Base-by-base conservation (phyloP, 2,329 filamentous ascomycete species). In the Tetracladium maxilliforme region DNA sequence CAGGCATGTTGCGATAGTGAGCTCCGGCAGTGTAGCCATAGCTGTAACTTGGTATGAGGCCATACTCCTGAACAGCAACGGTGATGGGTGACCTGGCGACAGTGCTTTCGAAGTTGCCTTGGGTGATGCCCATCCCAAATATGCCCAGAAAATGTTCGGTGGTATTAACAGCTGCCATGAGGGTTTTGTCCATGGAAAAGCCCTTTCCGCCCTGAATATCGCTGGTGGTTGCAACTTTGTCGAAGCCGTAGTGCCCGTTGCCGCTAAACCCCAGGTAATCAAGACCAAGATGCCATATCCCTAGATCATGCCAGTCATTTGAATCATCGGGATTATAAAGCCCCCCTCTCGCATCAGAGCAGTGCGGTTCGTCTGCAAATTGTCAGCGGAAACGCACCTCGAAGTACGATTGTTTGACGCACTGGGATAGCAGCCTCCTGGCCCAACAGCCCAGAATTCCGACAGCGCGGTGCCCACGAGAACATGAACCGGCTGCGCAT, bases 11-110 rank as follows among this genome's bases (percentile, higher is more conserved):
- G 73, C 72, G 61, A 40, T 83, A 83, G 32, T 64, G 63, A n/a
- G 75, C 75, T 10, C 79, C 79, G 20, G 77, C 77, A 4, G 78
- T 83, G 44, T 74, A 84, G 25, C 73, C 76, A 42, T 78, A 83
- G 21, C 73, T 79, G 33, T 80, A 59, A 43, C 77, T 82, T 2
- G 76, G 71, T 23, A 83, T 77, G 29, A 51, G 53, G 7, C 64
- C 64, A 29, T 63, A 57, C 8, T 59, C 47, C 40, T 71, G 63
- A 21, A 78, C 64, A 25, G 76, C 50, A 40, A 72, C 48, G 35
- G 64, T 50, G 40, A 73, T 40, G 29, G 65, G 48, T 38, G 64
- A 52, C 36, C 64, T 48, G 43, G 63, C 52, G 29, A 63, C 43
- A 40, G 51, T 51, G 30, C 49, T 43, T 9, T 52, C 52, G 34